Evolutionary conservation across 306 rosid species (phyloP).

Genomic region (Astragalus glycyphyllos): DNA sequence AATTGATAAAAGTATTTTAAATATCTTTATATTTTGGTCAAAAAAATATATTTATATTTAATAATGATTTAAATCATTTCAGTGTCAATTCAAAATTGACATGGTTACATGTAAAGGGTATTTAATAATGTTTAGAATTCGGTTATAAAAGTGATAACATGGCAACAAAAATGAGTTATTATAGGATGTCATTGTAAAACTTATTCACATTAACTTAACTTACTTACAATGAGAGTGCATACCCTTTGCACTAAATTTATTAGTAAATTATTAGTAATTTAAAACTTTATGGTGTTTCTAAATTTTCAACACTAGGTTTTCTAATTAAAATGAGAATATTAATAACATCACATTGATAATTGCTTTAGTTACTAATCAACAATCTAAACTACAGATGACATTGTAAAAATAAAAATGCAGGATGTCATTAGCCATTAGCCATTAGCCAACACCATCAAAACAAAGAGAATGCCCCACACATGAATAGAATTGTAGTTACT

Average conservation of each 20-base stretch:
- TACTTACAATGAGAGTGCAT: no score
- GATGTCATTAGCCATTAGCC: conserved; percentile 10
- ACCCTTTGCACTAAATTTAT: no score
- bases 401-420: background rate
- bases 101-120: no score
- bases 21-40: no score
- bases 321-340: no score
- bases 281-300: background rate
- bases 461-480: background rate
- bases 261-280: background rate
- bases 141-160: no score
- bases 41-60: background rate
- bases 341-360: no score
- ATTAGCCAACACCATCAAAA: background rate
- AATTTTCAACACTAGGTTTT: background rate
- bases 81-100: background rate
- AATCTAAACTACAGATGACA: background rate
- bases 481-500: conserved; percentile 24
- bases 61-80: background rate
- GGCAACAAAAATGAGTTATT: no score
- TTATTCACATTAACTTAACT: no score
- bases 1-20: background rate
- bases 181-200: no score
- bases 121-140: no score
- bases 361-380: background rate